A percentile compares a stretch with the other conserved stretches of the same genome.
phyloP scores from a whole-genome alignment of 352 stramenopile species.

The Thraustotheca clavata region DNA sequence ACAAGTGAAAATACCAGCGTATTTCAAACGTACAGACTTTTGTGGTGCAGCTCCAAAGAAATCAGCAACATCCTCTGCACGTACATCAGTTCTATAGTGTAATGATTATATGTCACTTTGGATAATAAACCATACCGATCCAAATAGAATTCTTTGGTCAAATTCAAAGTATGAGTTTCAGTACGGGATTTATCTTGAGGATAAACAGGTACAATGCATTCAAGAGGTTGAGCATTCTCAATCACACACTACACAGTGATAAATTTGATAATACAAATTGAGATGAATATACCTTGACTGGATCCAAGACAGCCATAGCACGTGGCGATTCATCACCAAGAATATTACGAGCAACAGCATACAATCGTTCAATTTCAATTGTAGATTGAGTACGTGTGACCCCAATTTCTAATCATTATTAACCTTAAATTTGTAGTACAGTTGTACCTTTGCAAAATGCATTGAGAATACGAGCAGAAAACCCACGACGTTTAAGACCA shows the following conservation, averaged over 20 bases:
- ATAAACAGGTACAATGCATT: constrained; percentile 54
- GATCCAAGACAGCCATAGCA: constrained; percentile 73
- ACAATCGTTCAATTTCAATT: constrained; percentile 77
- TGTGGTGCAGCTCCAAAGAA: constrained; percentile 94
- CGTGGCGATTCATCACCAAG: constrained; percentile 67
- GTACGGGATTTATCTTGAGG: constrained; percentile 57
- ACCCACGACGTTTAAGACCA: constrained; percentile 81
- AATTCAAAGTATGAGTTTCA: constrained; percentile 47
- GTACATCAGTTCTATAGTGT: constrained; percentile 37
- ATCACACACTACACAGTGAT: constrained; percentile 64
- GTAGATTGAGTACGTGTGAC: constrained; percentile 81
- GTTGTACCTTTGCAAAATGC: constrained; percentile 68
- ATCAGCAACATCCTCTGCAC: constrained; percentile 52
- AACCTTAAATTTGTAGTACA: neutral
- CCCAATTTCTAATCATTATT: constrained; percentile 33
- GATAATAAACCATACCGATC: constrained; percentile 59
- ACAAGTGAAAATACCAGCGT: constrained; percentile 91
- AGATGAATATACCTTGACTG: constrained; percentile 17
- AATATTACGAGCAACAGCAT: constrained; percentile 57
- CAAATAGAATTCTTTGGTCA: constrained; percentile 57
- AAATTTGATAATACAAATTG: neutral
- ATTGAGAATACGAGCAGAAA: constrained; percentile 79
- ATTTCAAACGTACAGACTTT: constrained; percentile 96
- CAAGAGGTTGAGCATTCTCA: constrained; percentile 54
- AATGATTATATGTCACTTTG: neutral